Conservation (phyloP, 768 basidiomycete species). For the Boletus reticuloceps region DNA sequence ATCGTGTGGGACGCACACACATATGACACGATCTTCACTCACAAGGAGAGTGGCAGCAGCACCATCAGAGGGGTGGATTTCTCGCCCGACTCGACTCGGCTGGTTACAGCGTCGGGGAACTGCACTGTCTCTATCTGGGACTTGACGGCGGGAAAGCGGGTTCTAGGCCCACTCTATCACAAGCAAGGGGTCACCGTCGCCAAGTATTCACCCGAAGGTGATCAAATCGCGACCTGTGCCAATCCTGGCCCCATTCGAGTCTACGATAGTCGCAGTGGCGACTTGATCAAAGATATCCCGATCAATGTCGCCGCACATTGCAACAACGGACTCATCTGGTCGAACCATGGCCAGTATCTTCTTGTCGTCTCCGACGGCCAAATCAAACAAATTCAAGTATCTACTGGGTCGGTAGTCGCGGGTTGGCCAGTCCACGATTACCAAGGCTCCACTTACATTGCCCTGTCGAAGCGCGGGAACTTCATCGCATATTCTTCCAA, state of each 20-base stretch:
- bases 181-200: neutral
- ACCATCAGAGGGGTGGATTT: neutral
- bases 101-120: neutral
- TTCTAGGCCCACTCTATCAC: neutral
- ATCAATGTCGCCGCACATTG: too few relatives aligned
- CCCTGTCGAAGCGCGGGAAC: neutral
- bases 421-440: neutral
- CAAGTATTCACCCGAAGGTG: neutral
- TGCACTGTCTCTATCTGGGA: neutral
- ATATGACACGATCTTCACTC: neutral
- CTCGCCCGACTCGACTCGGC: neutral
- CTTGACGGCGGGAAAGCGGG: too few relatives aligned
- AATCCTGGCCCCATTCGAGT: neutral
- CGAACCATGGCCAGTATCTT: neutral
- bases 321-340: neutral
- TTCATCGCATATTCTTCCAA: neutral
- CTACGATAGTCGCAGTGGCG: neutral
- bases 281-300: neutral
- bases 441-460: neutral
- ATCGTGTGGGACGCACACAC: neutral
- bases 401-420: neutral
- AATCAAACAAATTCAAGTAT: neutral
- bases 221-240: neutral
- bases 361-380: neutral
- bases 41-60: neutral